A percentile compares a stretch with the other conserved stretches of the same genome.
Conservation (phyloP, 768 basidiomycete genomes). For the Tephrocybe rancida region DNA sequence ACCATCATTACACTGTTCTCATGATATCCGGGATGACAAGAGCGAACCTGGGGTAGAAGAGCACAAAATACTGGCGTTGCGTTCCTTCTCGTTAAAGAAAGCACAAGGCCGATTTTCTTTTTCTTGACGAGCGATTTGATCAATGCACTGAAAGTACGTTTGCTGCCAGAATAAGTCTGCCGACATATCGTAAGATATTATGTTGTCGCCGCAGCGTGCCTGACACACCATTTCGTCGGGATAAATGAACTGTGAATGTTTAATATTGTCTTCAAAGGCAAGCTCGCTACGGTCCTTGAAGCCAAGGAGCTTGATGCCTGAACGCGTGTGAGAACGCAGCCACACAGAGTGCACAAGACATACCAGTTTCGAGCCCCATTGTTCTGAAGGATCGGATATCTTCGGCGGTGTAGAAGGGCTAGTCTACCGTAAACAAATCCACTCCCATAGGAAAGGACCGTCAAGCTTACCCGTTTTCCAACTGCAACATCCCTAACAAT, state of each 20-base stretch:
- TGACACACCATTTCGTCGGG: conserved; percentile 82
- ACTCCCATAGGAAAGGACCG: not conserved
- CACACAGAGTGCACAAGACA: conserved; percentile 9
- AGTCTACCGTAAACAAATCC: conserved; percentile 1
- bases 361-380: conserved; percentile 76
- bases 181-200: conserved; percentile 3
- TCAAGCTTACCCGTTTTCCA: conserved; percentile 50
- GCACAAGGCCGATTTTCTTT: conserved; percentile 79
- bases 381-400: conserved; percentile 84
- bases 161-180: conserved; percentile 85
- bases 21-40: not conserved
- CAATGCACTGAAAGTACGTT: conserved; percentile 87
- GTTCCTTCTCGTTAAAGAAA: conserved; percentile 69
- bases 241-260: conserved; percentile 89
- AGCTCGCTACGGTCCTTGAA: conserved; percentile 79
- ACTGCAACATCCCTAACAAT: conserved; percentile 42
- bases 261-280: conserved; percentile 86
- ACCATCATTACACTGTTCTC: not conserved
- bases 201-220: not conserved
- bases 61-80: conserved; percentile 81
- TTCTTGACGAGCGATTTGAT: conserved; percentile 82
- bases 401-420: conserved; percentile 87
- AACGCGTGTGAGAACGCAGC: conserved; percentile 1
- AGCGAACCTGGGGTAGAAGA: conserved; percentile 78
- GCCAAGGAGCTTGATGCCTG: conserved; percentile 89